Evolutionary conservation across 257 asterid genomes (phyloP).

Genomic region (Nicotiana paniculata): DNA sequence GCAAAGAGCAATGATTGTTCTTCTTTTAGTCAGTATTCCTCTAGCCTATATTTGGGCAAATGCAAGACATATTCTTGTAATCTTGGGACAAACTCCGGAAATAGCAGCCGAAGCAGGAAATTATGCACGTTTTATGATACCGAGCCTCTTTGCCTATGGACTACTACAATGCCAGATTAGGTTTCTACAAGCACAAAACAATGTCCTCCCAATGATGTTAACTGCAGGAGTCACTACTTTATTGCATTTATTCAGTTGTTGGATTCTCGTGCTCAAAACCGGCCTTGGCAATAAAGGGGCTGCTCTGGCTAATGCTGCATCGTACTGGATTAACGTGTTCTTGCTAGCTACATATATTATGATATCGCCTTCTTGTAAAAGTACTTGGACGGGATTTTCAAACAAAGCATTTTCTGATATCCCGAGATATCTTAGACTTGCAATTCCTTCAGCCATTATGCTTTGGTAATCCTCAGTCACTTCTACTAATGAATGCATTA

Average conservation of each 20-base stretch:
- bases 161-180: conserved; percentile 53
- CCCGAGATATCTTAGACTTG: conserved; percentile 44
- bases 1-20: conserved; percentile 18
- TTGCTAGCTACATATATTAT: conserved; percentile 39
- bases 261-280: conserved; percentile 42
- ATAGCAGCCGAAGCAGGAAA: conserved; percentile 50
- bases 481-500: too few species aligned
- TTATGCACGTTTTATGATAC: conserved; percentile 55
- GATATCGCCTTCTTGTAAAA: conserved; percentile 47
- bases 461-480: conserved; percentile 30
- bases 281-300: conserved; percentile 69
- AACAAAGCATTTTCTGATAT: conserved; percentile 42
- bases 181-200: conserved; percentile 52
- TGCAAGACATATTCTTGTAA: neutral
- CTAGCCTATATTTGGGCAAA: conserved; percentile 5
- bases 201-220: conserved; percentile 62
- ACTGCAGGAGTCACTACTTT: conserved; percentile 48
- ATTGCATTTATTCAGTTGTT: conserved; percentile 43
- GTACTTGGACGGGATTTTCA: conserved; percentile 55
- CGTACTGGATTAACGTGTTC: conserved; percentile 56
- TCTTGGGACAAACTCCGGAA: conserved; percentile 54
- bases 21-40: conserved; percentile 1
- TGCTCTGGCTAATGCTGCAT: conserved; percentile 53
- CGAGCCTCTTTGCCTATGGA: conserved; percentile 52
- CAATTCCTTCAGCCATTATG: conserved; percentile 62